phyloP scores from a whole-genome alignment of 78 protist genomes.

The Dictyostelium discoideum region dicty_2.7 NC_007091.3:2570501-2571000 shows the following conservation, averaged over 20 bases:
- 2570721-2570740: no score
- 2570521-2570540: neutral
- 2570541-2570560: conserved; percentile 16
- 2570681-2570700: neutral
- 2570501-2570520: conserved; percentile 37
- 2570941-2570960: neutral
- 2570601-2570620: conserved; percentile 14
- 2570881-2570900: neutral
- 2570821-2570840: neutral
- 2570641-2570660: neutral
- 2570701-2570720: neutral
- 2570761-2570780: neutral
- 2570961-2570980: neutral
- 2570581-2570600: conserved; percentile 30
- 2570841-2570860: neutral
- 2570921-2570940: neutral
- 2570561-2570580: conserved; percentile 11
- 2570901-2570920: neutral
- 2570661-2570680: neutral
- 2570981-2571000: neutral
- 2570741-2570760: neutral
- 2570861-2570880: neutral
- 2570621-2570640: conserved; percentile 38
- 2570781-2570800: neutral
- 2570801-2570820: conserved; percentile 9